Base-by-base conservation (phyloP, 1,139 yeast species). In the Suhomyces choctaworum region DNA sequence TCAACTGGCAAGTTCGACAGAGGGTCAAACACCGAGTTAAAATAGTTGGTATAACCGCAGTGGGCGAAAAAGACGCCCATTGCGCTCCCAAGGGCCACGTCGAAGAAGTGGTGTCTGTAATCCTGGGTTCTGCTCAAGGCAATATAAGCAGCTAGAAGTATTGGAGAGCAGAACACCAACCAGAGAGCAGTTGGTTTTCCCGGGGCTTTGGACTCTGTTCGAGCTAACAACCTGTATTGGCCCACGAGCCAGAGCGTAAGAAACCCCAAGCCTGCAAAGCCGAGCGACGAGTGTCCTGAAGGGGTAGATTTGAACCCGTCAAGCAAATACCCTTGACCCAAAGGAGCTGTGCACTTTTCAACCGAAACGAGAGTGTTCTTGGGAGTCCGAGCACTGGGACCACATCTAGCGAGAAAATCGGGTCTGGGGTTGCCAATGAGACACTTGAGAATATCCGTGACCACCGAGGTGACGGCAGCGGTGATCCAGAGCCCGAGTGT, bases 291-390 rank as follows among this genome's bases (percentile, higher is more conserved):
- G 53, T 86, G 95, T 8, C 95, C 95, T 1, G 89, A 80, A 1
- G 95, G 95, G 0, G 90, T 81, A 6, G 89, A 79, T 51, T 86
- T 76, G 65, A 82, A 72, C 0, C 95, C 95, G 50, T 86, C 95
- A 22, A 59, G 45, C 15, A 83, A 53, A 9, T 79, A 73, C n/a
- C 66, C 74, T 12, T 59, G 48, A 1, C 85, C 81, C 37, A 55
- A 57, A 0, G 73, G 73, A 2, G 66, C 60, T 2, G 68, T 55
- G 39, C 74, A 68, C 9, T 58, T 64, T 7, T 53, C 51, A 8
- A 60, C 29, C 11, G 37, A 43, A 4, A 45, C 49, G 21, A 50
- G 32, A 27, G 45, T 44, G 23, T 33, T 7, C 1, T 52, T 44
- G 2, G 54, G 46, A 2, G 49, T 47, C 8, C 25, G 22, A 4